Evolutionary conservation across 805 yeast species (phyloP).

Genomic region (Metschnikowia henanensis): DNA sequence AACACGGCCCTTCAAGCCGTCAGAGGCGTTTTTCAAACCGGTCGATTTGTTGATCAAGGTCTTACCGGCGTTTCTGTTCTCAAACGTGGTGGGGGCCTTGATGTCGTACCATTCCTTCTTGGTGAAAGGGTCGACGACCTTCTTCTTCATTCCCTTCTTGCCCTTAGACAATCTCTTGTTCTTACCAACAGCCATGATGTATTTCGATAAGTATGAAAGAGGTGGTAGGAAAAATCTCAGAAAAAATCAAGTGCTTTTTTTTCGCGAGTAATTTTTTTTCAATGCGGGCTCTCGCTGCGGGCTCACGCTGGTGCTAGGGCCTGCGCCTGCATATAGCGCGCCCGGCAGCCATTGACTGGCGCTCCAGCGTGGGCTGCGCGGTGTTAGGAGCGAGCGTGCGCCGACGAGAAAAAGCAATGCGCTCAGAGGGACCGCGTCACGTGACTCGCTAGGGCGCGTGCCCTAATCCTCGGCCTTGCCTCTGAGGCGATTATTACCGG

Average conservation of each 20-base stretch:
- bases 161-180: conserved; percentile 87
- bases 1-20: conserved; percentile 97
- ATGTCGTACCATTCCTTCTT: conserved; percentile 98
- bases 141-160: conserved; percentile 98
- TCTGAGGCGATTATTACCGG: no score
- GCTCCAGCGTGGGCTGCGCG: no score
- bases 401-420: no score
- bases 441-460: no score
- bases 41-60: conserved; percentile 97
- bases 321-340: not conserved
- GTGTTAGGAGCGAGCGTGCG: no score
- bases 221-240: conserved; percentile 3
- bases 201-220: conserved; percentile 6
- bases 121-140: conserved; percentile 99
- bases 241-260: not conserved
- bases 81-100: conserved; percentile 98
- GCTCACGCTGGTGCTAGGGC: not conserved
- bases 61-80: conserved; percentile 98
- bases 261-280: conserved; percentile 1
- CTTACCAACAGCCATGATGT: conserved; percentile 77
- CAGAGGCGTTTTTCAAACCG: conserved; percentile 97
- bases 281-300: not conserved
- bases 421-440: no score
- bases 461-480: no score
- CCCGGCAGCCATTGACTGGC: no score